These are phyloP conservation scores for Quercus lobata DNA, from an alignment of 331 rosid genomes.

Conservation along the genomic window DNA sequence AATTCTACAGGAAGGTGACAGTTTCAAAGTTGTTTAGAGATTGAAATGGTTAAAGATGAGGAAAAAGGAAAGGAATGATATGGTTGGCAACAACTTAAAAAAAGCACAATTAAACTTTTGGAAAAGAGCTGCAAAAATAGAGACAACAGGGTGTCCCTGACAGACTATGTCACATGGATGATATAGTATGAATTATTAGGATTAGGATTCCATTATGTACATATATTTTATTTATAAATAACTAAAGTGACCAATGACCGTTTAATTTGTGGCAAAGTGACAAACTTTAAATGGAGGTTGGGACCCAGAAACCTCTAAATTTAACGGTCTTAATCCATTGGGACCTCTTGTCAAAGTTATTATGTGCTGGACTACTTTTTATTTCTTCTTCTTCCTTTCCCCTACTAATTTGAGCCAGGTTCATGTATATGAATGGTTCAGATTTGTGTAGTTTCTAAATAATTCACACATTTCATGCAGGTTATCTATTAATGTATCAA, in stretches of 20 bases:
- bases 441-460: background rate
- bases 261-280: slow-evolving; percentile 38
- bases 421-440: background rate
- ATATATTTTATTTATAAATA: slow-evolving; percentile 22
- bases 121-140: slow-evolving; percentile 33
- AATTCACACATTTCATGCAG: no score
- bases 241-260: background rate
- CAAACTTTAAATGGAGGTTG: slow-evolving; percentile 45
- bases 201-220: slow-evolving; percentile 29
- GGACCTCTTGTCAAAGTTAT: slow-evolving; percentile 18
- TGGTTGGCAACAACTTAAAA: slow-evolving; percentile 69
- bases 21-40: slow-evolving; percentile 13
- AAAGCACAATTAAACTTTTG: slow-evolving; percentile 29
- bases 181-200: slow-evolving; percentile 57
- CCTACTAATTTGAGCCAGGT: background rate
- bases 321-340: slow-evolving; percentile 35
- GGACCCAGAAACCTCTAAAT: slow-evolving; percentile 39
- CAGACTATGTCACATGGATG: slow-evolving; percentile 75
- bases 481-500: no score
- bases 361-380: slow-evolving; percentile 15
- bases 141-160: slow-evolving; percentile 44
- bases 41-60: slow-evolving; percentile 17
- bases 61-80: slow-evolving; percentile 35
- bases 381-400: background rate
- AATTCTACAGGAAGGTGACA: slow-evolving; percentile 25